Conservation (phyloP, 1,284 basidiomycete species). For the Microbotryum saponariae region DNA sequence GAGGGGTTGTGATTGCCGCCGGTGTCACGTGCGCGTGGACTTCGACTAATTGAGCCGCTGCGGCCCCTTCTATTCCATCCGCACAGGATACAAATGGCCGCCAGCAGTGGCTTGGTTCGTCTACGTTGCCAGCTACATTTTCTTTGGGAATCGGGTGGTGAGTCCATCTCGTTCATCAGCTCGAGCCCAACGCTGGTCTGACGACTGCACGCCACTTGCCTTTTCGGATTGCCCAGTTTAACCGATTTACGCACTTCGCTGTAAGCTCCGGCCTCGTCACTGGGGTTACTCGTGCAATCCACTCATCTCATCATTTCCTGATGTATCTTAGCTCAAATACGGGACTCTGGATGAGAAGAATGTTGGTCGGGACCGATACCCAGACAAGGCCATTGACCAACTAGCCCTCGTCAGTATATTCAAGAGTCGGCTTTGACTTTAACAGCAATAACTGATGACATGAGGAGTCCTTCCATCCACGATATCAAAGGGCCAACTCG, state of each 20-base stretch:
- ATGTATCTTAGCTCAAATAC: background rate
- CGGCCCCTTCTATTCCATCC: background rate
- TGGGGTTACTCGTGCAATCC: too few relatives aligned
- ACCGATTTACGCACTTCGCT: background rate
- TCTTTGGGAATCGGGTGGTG: background rate
- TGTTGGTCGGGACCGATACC: background rate
- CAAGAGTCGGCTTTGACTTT: too few relatives aligned
- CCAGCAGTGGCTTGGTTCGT: background rate
- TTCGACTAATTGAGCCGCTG: too few relatives aligned
- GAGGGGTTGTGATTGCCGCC: background rate
- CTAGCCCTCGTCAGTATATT: background rate
- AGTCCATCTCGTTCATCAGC: background rate
- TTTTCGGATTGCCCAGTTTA: too few relatives aligned
- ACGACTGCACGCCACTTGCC: too few relatives aligned
- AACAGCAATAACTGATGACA: too few relatives aligned
- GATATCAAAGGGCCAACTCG: background rate
- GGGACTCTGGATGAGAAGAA: background rate
- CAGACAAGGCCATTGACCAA: conserved; percentile 4
- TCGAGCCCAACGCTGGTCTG: too few relatives aligned
- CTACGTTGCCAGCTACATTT: background rate
- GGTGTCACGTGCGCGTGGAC: too few relatives aligned
- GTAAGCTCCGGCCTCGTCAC: too few relatives aligned
- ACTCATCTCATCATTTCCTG: background rate
- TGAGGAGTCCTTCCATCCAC: too few relatives aligned
- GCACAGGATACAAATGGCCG: background rate